A percentile compares a stretch with the other conserved stretches of the same genome.
phyloP scores from a whole-genome alignment of 1,284 basidiomycete genomes.

The Erythrobasidium hasegawianum region DNA sequence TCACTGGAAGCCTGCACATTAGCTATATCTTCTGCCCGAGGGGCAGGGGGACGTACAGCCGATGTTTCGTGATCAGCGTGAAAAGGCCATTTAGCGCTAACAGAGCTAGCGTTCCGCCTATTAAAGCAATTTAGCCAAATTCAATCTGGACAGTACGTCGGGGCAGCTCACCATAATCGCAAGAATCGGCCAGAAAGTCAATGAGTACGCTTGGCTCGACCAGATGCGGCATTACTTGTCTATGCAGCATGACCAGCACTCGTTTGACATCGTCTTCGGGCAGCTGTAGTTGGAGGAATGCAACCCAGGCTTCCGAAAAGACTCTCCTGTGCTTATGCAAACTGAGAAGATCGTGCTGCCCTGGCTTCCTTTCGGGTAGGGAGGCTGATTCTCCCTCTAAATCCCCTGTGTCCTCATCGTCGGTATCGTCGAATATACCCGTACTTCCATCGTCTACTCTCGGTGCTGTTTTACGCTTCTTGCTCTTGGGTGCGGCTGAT shows the following conservation, averaged over 20 bases:
- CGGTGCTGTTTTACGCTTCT: conserved; percentile 49
- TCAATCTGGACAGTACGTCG: no score
- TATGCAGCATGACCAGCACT: conserved; percentile 73
- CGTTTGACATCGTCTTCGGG: conserved; percentile 53
- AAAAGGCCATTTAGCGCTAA: conserved; percentile 89
- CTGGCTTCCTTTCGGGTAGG: conserved; percentile 4
- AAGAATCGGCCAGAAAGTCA: conserved; percentile 88
- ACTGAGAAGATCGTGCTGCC: conserved; percentile 40
- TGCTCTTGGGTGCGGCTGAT: conserved; percentile 32
- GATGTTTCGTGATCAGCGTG: conserved; percentile 85
- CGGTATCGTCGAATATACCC: conserved; percentile 72
- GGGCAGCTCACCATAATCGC: conserved; percentile 73
- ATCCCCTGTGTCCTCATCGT: conserved; percentile 48
- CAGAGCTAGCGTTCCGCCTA: conserved; percentile 80
- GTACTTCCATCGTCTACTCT: conserved; percentile 56
- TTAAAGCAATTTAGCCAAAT: no score
- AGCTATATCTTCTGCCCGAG: no score
- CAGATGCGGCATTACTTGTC: conserved; percentile 77
- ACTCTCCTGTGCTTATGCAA: conserved; percentile 43
- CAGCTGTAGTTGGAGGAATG: conserved; percentile 45
- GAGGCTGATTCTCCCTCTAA: conserved; percentile 34
- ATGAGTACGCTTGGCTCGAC: conserved; percentile 70
- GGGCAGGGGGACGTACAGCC: conserved; percentile 80
- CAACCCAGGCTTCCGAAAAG: conserved; percentile 47
- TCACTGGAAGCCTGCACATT: conserved; percentile 62